phyloP scores from a whole-genome alignment of 192 early-diverging fungal species.

The Entophlyctis luteolus region DNA sequence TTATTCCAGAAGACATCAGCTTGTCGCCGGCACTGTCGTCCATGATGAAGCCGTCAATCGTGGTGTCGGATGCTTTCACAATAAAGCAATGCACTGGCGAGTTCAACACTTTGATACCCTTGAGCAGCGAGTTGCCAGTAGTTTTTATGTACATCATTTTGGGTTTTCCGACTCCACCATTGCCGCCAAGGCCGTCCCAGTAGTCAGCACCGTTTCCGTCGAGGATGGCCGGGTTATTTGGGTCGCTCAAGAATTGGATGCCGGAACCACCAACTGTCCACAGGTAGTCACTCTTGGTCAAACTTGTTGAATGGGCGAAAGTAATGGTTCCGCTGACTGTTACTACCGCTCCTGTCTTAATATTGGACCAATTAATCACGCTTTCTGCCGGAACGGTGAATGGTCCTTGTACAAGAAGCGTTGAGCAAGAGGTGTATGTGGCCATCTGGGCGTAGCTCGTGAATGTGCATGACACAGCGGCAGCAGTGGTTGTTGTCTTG shows the following conservation, averaged over 20 bases:
- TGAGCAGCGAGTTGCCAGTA: constrained; percentile 29
- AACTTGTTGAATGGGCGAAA: not conserved
- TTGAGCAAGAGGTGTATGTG: too few relatives aligned
- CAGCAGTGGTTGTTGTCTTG: too few relatives aligned
- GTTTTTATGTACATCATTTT: constrained; percentile 3
- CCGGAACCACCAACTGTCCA: not conserved
- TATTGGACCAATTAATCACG: not conserved
- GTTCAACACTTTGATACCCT: constrained; percentile 26
- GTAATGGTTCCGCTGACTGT: not conserved
- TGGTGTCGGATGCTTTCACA: constrained; percentile 30
- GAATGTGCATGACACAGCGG: too few relatives aligned
- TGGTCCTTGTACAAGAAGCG: not conserved
- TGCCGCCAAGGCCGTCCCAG: constrained; percentile 45
- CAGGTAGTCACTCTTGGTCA: too few relatives aligned
- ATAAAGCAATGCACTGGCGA: constrained; percentile 43
- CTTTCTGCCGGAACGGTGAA: not conserved
- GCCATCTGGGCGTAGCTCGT: too few relatives aligned
- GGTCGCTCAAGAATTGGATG: not conserved
- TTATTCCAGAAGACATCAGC: too few relatives aligned
- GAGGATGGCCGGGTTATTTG: not conserved
- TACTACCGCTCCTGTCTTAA: not conserved
- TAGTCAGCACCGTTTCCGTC: constrained; percentile 39
- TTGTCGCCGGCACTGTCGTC: constrained; percentile 35
- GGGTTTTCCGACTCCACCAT: constrained; percentile 41
- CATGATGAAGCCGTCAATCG: constrained; percentile 32